phyloP scores from a whole-genome alignment of 768 basidiomycete species.

The Suillus discolor region DNA sequence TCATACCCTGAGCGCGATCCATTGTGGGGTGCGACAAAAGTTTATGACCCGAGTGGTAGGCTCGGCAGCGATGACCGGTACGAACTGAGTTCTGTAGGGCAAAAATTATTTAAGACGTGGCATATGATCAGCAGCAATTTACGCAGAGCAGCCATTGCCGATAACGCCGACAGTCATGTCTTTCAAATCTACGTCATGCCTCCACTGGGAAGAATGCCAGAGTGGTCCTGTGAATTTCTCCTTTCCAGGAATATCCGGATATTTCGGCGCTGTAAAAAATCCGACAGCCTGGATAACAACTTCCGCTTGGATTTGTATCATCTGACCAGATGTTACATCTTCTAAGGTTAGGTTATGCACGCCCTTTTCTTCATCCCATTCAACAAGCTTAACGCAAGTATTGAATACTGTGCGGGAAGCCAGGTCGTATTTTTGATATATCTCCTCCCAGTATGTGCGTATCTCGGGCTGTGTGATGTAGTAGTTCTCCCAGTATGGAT shows the following conservation, averaged over 20 bases:
- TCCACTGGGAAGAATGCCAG: conserved; percentile 62
- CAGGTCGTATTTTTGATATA: conserved; percentile 49
- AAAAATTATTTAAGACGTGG: conserved; percentile 13
- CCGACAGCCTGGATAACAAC: conserved; percentile 54
- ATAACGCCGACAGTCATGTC: conserved; percentile 61
- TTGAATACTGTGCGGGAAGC: conserved; percentile 42
- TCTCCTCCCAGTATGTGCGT: conserved; percentile 49
- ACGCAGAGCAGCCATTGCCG: conserved; percentile 67
- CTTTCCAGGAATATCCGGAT: conserved; percentile 45
- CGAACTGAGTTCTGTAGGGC: conserved; percentile 56
- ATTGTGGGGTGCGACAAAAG: conserved; percentile 62
- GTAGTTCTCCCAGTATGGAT: conserved; percentile 51
- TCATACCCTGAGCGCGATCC: conserved; percentile 53
- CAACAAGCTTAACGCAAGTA: conserved; percentile 40
- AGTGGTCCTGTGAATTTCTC: conserved; percentile 49
- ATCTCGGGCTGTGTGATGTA: conserved; percentile 53
- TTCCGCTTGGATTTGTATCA: conserved; percentile 40
- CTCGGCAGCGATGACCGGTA: conserved; percentile 55
- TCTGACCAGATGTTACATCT: conserved; percentile 39
- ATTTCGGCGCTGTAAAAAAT: conserved; percentile 48
- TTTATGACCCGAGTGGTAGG: conserved; percentile 53
- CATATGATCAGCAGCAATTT: conserved; percentile 22
- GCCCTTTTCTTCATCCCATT: conserved; percentile 48
- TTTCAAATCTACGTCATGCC: conserved; percentile 51
- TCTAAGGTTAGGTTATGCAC: conserved; percentile 45